Conservation (phyloP, 306 rosid species). For the Vigna radiata region DNA sequence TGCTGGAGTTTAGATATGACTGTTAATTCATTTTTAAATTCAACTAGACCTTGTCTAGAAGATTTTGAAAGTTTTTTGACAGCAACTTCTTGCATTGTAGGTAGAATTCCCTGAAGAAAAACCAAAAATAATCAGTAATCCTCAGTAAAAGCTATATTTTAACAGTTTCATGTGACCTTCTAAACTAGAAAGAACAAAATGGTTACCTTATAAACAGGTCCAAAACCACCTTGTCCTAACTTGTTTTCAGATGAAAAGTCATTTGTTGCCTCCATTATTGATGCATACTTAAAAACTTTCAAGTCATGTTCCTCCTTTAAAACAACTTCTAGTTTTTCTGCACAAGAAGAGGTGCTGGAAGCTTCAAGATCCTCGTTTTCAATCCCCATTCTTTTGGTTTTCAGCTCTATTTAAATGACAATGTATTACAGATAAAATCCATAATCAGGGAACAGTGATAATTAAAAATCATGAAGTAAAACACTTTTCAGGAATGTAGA, state of each 20-base stretch:
- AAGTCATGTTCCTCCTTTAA: slow-evolving; percentile 18
- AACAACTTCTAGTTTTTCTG: not conserved
- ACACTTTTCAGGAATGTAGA: not conserved
- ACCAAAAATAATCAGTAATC: not conserved
- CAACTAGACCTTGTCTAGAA: slow-evolving; percentile 39
- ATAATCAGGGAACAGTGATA: not conserved
- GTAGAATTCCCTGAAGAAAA: slow-evolving; percentile 39
- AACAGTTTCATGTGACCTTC: not conserved
- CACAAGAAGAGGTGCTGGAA: not conserved
- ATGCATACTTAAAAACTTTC: slow-evolving; percentile 33
- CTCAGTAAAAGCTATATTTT: not conserved
- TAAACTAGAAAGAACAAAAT: not conserved
- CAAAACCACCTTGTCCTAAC: slow-evolving; percentile 54
- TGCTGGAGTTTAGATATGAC: slow-evolving; percentile 48
- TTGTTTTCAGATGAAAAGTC: slow-evolving; percentile 34
- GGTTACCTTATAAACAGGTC: slow-evolving; percentile 48
- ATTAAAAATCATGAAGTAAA: not conserved
- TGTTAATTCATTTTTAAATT: slow-evolving; percentile 50
- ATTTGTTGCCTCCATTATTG: slow-evolving; percentile 42
- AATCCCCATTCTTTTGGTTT: not conserved
- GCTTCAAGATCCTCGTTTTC: not conserved
- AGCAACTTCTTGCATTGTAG: slow-evolving; percentile 42
- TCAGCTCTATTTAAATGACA: not conserved
- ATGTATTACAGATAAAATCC: not conserved
- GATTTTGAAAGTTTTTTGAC: slow-evolving; percentile 50